Conservation (phyloP, 371 early-diverging fungal genomes). For the Capillidium rhysosporum region DNA sequence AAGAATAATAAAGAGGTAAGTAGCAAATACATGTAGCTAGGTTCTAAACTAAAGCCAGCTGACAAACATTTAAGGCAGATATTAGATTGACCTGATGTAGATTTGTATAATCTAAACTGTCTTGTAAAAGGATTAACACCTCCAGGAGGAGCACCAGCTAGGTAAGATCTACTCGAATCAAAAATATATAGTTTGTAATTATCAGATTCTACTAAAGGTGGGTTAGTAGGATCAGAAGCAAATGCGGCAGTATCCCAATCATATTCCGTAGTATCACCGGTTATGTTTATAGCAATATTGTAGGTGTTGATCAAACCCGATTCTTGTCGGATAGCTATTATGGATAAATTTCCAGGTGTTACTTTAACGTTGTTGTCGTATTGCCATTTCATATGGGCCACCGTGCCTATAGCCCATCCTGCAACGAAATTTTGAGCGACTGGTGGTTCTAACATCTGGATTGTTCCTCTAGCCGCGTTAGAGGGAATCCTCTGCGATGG, state of each 20-base stretch:
- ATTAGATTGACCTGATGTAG: too few species aligned
- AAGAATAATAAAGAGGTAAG: too few species aligned
- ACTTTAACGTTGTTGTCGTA: not conserved
- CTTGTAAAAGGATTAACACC: not conserved
- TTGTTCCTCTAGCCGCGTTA: not conserved
- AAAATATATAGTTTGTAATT: conserved; percentile 1
- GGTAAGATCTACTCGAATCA: not conserved
- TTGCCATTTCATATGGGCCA: not conserved
- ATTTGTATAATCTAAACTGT: not conserved
- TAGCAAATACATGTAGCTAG: too few species aligned
- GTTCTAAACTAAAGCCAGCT: too few species aligned
- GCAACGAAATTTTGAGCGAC: conserved; percentile 2
- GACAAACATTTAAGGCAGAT: too few species aligned
- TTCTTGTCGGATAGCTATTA: conserved; percentile 1
- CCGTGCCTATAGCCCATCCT: not conserved
- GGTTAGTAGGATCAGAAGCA: not conserved
- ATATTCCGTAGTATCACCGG: conserved; percentile 1
- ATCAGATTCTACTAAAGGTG: conserved; percentile 2
- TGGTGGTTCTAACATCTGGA: not conserved
- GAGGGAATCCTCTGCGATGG: not conserved
- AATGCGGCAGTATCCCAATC: not conserved
- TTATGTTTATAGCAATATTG: not conserved
- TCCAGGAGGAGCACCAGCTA: not conserved
- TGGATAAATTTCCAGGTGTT: not conserved
- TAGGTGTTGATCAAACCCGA: not conserved